Evolutionary conservation across 805 yeast species (phyloP).

Genomic region (Candida awuae): DNA sequence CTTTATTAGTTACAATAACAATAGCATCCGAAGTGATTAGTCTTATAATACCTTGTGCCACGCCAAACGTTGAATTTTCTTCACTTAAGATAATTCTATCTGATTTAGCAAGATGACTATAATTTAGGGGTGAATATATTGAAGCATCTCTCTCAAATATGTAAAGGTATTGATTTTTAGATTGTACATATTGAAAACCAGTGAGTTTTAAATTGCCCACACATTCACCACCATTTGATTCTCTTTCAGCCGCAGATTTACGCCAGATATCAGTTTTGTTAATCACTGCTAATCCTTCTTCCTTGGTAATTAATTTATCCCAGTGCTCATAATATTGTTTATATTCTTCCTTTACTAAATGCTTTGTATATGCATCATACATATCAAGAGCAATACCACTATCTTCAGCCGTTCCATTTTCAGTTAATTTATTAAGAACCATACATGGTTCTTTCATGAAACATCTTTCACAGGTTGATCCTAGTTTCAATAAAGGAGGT

Average conservation of each 20-base stretch:
- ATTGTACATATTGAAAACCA: conserved; percentile 15
- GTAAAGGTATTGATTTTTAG: conserved; percentile 33
- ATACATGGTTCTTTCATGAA: conserved; percentile 50
- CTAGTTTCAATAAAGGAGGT: conserved; percentile 43
- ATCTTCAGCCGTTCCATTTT: conserved; percentile 46
- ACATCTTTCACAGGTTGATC: conserved; percentile 56
- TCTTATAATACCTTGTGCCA: conserved; percentile 55
- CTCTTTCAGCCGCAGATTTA: conserved; percentile 49
- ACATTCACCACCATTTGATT: conserved; percentile 50
- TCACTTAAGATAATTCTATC: conserved; percentile 74
- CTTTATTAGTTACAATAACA: conserved; percentile 44
- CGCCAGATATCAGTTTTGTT: conserved; percentile 65
- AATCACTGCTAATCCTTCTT: conserved; percentile 50
- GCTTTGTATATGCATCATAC: conserved; percentile 43
- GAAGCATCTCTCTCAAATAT: conserved; percentile 36
- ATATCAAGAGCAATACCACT: conserved; percentile 45
- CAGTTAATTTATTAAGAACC: conserved; percentile 52
- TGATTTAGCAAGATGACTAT: conserved; percentile 43
- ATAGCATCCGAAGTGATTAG: conserved; percentile 36
- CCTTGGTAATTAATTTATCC: conserved; percentile 66
- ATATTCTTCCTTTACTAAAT: conserved; percentile 38
- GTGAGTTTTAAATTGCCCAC: conserved; percentile 43
- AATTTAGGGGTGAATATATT: conserved; percentile 16
- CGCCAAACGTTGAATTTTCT: conserved; percentile 58
- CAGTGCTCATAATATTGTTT: conserved; percentile 58